A percentile compares a stretch with the other conserved stretches of the same genome.
These are phyloP conservation scores for Fusarium irregulare DNA, from an alignment of 2,329 filamentous ascomycete species.

Conservation along the genomic window DNA sequence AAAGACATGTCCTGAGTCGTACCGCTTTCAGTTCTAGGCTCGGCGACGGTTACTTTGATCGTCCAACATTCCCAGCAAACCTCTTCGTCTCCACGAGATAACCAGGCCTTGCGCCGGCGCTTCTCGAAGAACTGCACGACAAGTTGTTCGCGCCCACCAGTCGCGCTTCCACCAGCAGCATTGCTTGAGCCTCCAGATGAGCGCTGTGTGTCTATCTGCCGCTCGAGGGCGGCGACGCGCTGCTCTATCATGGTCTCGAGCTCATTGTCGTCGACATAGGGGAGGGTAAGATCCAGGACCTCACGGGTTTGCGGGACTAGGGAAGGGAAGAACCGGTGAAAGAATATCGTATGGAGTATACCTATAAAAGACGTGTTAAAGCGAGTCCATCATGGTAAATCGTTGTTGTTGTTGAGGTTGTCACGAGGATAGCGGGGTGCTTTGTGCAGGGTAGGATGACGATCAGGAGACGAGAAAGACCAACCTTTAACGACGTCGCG, in stretches of 20 bases:
- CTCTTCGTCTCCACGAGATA: slow-evolving; percentile 87
- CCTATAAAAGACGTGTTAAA: slow-evolving; percentile 60
- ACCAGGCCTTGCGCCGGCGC: slow-evolving; percentile 82
- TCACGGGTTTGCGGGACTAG: slow-evolving; percentile 86
- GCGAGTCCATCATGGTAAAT: not conserved
- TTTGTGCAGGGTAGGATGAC: slow-evolving; percentile 40
- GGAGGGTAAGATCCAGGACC: slow-evolving; percentile 89
- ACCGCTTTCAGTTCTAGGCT: slow-evolving; percentile 90
- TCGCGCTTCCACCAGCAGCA: slow-evolving; percentile 28
- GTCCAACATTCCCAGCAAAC: slow-evolving; percentile 98
- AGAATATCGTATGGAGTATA: slow-evolving; percentile 97
- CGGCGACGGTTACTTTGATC: slow-evolving; percentile 90
- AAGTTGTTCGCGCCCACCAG: slow-evolving; percentile 78
- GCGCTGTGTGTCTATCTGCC: slow-evolving; percentile 76
- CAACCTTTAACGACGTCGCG: slow-evolving; percentile 93
- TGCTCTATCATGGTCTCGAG: slow-evolving; percentile 95
- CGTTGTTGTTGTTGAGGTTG: slow-evolving; percentile 8
- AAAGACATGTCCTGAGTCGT: slow-evolving; percentile 47
- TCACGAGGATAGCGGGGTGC: slow-evolving; percentile 30
- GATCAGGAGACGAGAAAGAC: slow-evolving; percentile 37
- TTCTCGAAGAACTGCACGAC: slow-evolving; percentile 96
- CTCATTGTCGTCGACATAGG: slow-evolving; percentile 88
- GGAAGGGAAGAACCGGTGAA: slow-evolving; percentile 95
- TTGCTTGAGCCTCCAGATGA: slow-evolving; percentile 45
- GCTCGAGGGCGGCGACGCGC: slow-evolving; percentile 80